Evolutionary conservation across 2,329 filamentous ascomycete genomes (phyloP), one percentile per base, ranked within the genome.

Genomic region (Decorospora gaudefroyi): DNA sequence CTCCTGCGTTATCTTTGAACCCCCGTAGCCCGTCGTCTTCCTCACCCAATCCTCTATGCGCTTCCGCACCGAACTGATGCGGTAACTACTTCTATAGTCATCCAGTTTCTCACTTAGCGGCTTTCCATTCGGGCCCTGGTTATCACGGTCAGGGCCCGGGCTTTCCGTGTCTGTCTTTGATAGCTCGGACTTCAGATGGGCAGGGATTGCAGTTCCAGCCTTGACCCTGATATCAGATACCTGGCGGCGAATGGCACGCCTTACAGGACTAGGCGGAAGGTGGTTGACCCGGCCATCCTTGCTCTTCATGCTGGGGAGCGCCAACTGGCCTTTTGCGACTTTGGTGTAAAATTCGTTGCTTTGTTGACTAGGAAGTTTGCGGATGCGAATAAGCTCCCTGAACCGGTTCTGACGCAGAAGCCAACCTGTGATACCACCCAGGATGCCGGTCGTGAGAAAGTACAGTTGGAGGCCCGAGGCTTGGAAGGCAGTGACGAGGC

Each of bases 401-500:
- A 78, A 61, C 3, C 46, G 40, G 17, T 64, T 54, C 19, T 55
- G 63, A 30, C 69, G 70, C 18, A 78, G 63, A 2, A 73, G 13
- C n/a, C 57, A 57, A 7, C 61, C 68, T 22, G 76, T 74, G 1
- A 61, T 10, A 29, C 72, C 63, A 21, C 72, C 71, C n/a, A 75
- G 46, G 6, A 69, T 27, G 45, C 71, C 64, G 3, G 76, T 71
- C 10, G 71, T 53, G 38, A 79, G 67, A 71, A 89, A 87, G 72
- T 82, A 86, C 19, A 87, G 61, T 61, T 86, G 83, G 2, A 87
- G 66, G 13, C 74, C 76, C 16, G 79, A 76, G 0, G 82, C 78
- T 63, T 79, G 77, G 49, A 71, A 79, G 9, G 72, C 58, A 38
- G 82, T 83, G 61, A 87, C 73, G 4, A 71, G 2, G 19, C 81